Evolutionary conservation across 768 basidiomycete species (phyloP).

Genomic region (Phylloporus arenicola): DNA sequence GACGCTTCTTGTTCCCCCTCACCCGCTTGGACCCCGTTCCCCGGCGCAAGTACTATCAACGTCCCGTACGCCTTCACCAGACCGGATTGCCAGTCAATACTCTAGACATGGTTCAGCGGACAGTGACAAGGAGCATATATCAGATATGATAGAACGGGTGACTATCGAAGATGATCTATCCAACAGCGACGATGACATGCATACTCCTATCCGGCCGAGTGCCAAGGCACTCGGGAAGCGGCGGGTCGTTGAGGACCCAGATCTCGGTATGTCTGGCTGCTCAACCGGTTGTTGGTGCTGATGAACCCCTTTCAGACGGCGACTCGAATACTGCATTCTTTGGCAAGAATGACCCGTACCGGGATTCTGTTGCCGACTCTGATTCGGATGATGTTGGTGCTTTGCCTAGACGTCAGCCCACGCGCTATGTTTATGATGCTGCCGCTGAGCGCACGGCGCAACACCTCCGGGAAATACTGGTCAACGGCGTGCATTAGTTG

Average conservation of each 20-base stretch:
- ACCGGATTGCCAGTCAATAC: conserved; percentile 27
- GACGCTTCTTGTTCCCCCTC: conserved; percentile 56
- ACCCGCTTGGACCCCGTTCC: conserved; percentile 68
- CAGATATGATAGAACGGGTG: conserved; percentile 27
- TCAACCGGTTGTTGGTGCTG: not conserved
- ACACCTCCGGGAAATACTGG: conserved; percentile 45
- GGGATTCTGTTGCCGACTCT: conserved; percentile 37
- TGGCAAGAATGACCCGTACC: conserved; percentile 32
- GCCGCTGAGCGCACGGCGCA: conserved; percentile 74
- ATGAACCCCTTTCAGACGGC: conserved; percentile 27
- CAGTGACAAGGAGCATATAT: conserved; percentile 18
- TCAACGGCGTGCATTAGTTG: conserved; percentile 45
- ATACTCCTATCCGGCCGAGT: conserved; percentile 57
- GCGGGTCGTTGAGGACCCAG: conserved; percentile 48
- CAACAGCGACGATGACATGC: conserved; percentile 28
- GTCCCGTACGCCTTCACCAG: conserved; percentile 71
- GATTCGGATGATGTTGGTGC: conserved; percentile 44
- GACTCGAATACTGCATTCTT: conserved; percentile 56
- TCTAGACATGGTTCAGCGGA: conserved; percentile 22
- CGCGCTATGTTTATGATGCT: conserved; percentile 87
- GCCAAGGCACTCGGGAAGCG: conserved; percentile 88
- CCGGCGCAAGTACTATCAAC: conserved; percentile 42
- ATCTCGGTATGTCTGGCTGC: conserved; percentile 32
- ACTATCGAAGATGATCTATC: conserved; percentile 20
- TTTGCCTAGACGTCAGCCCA: conserved; percentile 41